Evolutionary conservation across 495 filamentous ascomycete species (phyloP).

Genomic region (Penicillium riverlandense): DNA sequence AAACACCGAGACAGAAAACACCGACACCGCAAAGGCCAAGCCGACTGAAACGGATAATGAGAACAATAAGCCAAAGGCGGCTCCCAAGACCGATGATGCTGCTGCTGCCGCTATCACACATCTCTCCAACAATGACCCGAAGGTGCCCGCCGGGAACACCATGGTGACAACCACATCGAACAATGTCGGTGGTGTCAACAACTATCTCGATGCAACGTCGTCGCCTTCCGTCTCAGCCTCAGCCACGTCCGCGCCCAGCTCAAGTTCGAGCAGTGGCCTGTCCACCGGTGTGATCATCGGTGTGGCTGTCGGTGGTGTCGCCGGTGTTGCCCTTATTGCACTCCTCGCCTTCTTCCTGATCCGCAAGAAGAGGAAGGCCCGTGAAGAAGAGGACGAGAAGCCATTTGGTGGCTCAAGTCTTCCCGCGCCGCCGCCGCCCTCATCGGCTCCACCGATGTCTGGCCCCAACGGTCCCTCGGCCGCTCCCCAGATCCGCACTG

Average conservation of each 20-base stretch:
- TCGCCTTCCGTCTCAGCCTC: slow-evolving; percentile 12
- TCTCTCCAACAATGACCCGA: background rate
- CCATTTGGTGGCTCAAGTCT: slow-evolving; percentile 24
- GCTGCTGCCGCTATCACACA: slow-evolving; percentile 1
- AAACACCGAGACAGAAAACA: slow-evolving; percentile 2
- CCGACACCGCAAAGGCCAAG: background rate
- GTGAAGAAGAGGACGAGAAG: slow-evolving; percentile 54
- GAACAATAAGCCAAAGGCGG: background rate
- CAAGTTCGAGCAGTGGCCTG: slow-evolving; percentile 6
- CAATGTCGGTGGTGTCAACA: slow-evolving; percentile 3
- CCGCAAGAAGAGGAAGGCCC: slow-evolving; percentile 53
- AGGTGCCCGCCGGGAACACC: background rate
- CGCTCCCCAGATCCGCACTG: slow-evolving; percentile 69
- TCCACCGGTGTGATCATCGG: slow-evolving; percentile 67
- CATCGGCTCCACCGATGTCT: slow-evolving; percentile 59
- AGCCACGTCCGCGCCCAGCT: slow-evolving; percentile 2
- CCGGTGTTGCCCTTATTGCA: slow-evolving; percentile 55
- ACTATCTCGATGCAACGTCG: slow-evolving; percentile 6
- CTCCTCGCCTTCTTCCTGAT: slow-evolving; percentile 58
- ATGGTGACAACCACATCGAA: too few relatives aligned
- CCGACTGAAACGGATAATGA: background rate
- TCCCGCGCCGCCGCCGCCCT: slow-evolving; percentile 19
- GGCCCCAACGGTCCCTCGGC: too few relatives aligned
- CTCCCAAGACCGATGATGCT: background rate
- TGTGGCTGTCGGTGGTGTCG: slow-evolving; percentile 68